Conservation (phyloP, 495 filamentous ascomycete species). For the Umbilicaria muhlenbergii region DNA sequence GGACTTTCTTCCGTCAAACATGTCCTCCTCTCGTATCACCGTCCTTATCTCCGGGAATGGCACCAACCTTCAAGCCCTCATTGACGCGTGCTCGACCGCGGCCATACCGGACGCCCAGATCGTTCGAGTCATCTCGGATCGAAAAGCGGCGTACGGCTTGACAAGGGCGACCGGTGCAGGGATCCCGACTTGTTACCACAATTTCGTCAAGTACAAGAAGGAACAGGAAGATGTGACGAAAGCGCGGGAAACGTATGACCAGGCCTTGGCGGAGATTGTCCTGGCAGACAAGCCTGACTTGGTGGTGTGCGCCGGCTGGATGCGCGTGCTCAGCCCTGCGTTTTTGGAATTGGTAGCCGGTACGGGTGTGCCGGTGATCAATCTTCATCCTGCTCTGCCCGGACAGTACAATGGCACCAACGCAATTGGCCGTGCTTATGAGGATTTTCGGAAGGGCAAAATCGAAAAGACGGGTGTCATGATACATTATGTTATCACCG, state of each 20-base stretch:
- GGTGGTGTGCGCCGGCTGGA: constrained; percentile 43
- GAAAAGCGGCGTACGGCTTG: constrained; percentile 62
- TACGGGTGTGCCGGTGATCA: constrained; percentile 56
- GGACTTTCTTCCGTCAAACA: too few species aligned
- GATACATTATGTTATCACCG: constrained; percentile 76
- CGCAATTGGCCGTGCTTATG: constrained; percentile 66
- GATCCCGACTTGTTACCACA: constrained; percentile 77
- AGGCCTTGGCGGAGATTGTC: constrained; percentile 58
- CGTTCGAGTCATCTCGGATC: constrained; percentile 67
- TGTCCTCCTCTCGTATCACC: constrained; percentile 24
- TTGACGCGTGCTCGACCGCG: constrained; percentile 45
- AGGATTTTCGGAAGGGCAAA: constrained; percentile 54
- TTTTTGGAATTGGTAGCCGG: constrained; percentile 52
- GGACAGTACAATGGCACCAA: constrained; percentile 62
- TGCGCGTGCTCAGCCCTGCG: constrained; percentile 37
- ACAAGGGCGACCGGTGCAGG: constrained; percentile 49
- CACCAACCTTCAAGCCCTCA: constrained; percentile 78
- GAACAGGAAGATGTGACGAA: constrained; percentile 16
- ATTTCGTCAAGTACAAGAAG: constrained; percentile 56
- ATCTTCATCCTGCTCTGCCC: constrained; percentile 70
- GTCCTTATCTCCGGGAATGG: constrained; percentile 68
- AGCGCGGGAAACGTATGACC: constrained; percentile 58
- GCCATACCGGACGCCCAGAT: constrained; percentile 45
- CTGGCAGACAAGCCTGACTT: constrained; percentile 53
- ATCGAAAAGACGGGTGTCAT: constrained; percentile 79